These are phyloP conservation scores for Calonectria naviculata DNA, from an alignment of 2,329 filamentous ascomycete species.

Conservation along the genomic window DNA sequence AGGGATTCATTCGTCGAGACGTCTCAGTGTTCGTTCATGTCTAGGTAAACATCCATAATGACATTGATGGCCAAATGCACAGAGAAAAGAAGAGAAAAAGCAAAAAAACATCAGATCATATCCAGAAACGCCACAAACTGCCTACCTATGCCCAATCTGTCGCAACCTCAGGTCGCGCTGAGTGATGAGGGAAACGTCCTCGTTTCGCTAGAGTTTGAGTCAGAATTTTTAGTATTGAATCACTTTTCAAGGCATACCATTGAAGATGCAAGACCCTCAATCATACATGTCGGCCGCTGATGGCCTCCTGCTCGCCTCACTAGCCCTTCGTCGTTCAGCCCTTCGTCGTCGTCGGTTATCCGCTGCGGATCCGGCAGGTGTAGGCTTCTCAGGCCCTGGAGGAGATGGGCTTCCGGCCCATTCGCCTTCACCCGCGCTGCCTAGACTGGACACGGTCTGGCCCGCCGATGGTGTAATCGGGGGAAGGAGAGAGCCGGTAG, in stretches of 20 bases:
- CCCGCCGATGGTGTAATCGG: constrained; percentile 44
- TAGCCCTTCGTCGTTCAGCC: constrained; percentile 61
- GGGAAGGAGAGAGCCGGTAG: constrained; percentile 13
- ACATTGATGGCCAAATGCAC: constrained; percentile 27
- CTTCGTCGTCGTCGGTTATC: constrained; percentile 67
- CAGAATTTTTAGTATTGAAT: neutral
- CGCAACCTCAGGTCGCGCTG: neutral
- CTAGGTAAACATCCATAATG: constrained; percentile 36
- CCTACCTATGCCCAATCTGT: constrained; percentile 18
- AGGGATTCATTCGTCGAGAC: constrained; percentile 40
- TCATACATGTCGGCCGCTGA: constrained; percentile 52
- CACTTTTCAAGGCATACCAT: neutral
- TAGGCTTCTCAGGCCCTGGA: constrained; percentile 51
- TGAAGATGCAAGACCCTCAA: constrained; percentile 27
- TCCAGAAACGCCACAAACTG: constrained; percentile 37
- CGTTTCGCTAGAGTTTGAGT: constrained; percentile 21
- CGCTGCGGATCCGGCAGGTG: constrained; percentile 44
- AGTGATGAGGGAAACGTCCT: constrained; percentile 10
- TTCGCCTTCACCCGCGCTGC: constrained; percentile 59
- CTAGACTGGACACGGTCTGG: constrained; percentile 59
- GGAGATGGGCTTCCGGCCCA: constrained; percentile 63
- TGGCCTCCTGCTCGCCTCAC: constrained; percentile 40
- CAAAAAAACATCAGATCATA: constrained; percentile 23
- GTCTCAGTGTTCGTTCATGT: constrained; percentile 36
- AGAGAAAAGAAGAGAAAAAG: constrained; percentile 30